Percentiles rank a stretch among this genome's conserved stretches.
These are phyloP conservation scores for Paratinospora sagittata DNA, from an alignment of 164 flowering plant genomes.

Conservation along the genomic window DNA sequence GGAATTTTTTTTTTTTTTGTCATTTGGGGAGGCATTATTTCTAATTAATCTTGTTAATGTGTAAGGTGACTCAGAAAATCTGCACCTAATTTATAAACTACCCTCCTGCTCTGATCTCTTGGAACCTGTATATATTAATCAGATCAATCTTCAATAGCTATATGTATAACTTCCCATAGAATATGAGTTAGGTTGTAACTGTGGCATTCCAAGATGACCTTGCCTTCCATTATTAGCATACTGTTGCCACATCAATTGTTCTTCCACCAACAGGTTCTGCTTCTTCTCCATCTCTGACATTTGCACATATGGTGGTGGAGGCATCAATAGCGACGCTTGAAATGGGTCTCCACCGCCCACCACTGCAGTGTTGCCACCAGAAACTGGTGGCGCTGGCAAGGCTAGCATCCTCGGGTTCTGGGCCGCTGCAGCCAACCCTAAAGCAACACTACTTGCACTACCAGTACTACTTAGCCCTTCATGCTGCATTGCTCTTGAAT, in stretches of 20 bases:
- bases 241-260: conserved; percentile 84
- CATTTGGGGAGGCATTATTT: no score
- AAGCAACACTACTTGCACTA: conserved; percentile 69
- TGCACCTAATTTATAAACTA: neutral
- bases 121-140: neutral
- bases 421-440: conserved; percentile 31
- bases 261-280: conserved; percentile 56
- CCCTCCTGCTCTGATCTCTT: neutral
- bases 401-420: conserved; percentile 37
- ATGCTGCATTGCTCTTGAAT: neutral
- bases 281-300: conserved; percentile 89
- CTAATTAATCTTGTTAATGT: no score
- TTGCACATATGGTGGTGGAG: conserved; percentile 80
- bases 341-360: conserved; percentile 46
- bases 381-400: conserved; percentile 47
- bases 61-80: no score
- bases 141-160: conserved; percentile 2
- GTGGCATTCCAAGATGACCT: conserved; percentile 39
- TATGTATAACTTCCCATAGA: conserved; percentile 32
- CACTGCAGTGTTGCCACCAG: neutral
- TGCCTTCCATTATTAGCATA: conserved; percentile 69
- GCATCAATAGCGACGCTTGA: conserved; percentile 53
- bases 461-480: conserved; percentile 23
- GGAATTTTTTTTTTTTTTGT: no score
- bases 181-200: conserved; percentile 18